These are phyloP conservation scores for Colletotrichum acutatum DNA, from an alignment of 2,329 filamentous ascomycete species.

Conservation along the genomic window DNA sequence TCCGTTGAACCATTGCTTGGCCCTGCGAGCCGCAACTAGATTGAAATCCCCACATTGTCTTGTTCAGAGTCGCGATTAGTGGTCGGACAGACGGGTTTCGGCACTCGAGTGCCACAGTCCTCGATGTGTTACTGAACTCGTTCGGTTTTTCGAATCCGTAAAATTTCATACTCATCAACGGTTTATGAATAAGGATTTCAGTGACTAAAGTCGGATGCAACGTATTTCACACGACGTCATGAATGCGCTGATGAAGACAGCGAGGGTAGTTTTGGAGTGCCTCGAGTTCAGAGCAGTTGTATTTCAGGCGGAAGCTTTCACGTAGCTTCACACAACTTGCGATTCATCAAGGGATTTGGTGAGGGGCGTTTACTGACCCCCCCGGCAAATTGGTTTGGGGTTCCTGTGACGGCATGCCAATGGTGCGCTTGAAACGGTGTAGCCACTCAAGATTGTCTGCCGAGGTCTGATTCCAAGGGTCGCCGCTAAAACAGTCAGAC, in stretches of 20 bases:
- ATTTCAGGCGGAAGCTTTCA: not conserved
- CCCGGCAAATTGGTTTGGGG: not conserved
- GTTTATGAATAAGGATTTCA: no score
- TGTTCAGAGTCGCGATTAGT: not conserved
- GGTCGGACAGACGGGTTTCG: not conserved
- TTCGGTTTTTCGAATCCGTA: no score
- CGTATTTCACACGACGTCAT: no score
- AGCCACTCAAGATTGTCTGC: constrained; percentile 34
- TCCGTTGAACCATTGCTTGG: not conserved
- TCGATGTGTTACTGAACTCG: no score
- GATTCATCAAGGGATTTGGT: not conserved
- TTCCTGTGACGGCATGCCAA: constrained; percentile 1
- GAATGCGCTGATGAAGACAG: not conserved
- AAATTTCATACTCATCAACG: no score
- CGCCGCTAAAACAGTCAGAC: constrained; percentile 5
- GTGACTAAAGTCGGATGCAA: no score
- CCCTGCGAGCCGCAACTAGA: constrained; percentile 8
- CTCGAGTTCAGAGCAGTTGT: not conserved
- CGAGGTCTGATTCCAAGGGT: constrained; percentile 34
- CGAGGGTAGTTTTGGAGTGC: not conserved
- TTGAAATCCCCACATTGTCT: not conserved
- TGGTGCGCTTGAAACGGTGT: constrained; percentile 22
- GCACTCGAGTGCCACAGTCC: not conserved
- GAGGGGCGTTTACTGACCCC: not conserved
- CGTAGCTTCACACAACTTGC: not conserved